Evolutionary conservation across 495 filamentous ascomycete genomes (phyloP), one percentile per base, ranked within the genome.

Genomic region (Tuber umbilicatum): DNA sequence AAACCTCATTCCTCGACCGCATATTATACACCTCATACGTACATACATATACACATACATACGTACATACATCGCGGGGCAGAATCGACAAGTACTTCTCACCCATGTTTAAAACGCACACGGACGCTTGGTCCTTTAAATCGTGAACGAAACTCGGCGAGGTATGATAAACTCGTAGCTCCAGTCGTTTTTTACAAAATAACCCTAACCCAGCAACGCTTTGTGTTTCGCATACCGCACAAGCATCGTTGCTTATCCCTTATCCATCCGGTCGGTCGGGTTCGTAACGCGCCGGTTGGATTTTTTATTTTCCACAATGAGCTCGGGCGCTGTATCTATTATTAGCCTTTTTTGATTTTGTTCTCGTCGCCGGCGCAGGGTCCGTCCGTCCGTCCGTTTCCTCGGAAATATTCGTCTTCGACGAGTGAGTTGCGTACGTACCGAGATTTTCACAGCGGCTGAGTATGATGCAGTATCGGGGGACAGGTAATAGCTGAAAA

Each of bases 391-490:
- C n/a, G n/a, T n/a, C n/a, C n/a, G n/a, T 39, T 39, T 39, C 5
- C 5, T 40, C 39, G 39, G 39, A 40, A n/a, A n/a, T n/a, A n/a
- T n/a, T n/a, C n/a, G n/a, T n/a, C n/a, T n/a, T n/a, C n/a, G n/a
- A n/a, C n/a, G n/a, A n/a, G n/a, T n/a, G n/a, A n/a, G n/a, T n/a
- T 35, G 14, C 55, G 3, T 64, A 14, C 27, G 55, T 64, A 64
- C 55, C 55, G 55, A 64, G 55, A 64, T 64, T 64, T 64, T 64
- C 55, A 64, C 14, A 19, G 55, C 4, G 4, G 55, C 55, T 64
- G 55, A 64, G 55, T 64, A 64, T 64, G 55, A 31, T 64, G 55
- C 27, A 64, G 55, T 35, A 64, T 35, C n/a, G n/a, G n/a, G n/a
- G n/a, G n/a, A n/a, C n/a, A n/a, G n/a, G 27, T 55, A 5, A 27